Evolutionary conservation across 306 rosid species (phyloP), one percentile per base, ranked within the genome.

Genomic region (Begonia peltatifolia): DNA sequence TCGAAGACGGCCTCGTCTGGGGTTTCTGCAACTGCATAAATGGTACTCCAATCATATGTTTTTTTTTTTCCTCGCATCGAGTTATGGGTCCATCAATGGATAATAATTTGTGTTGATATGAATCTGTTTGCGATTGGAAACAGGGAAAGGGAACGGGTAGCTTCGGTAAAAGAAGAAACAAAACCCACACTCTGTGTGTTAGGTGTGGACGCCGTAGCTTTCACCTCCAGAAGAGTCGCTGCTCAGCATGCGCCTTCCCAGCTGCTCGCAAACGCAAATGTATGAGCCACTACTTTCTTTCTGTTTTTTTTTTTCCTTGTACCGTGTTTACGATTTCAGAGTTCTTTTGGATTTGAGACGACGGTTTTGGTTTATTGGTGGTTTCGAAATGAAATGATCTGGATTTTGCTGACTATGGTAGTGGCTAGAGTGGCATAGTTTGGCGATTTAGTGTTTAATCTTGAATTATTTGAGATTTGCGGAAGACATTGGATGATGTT

Each of bases 161-260:
- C 55, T 90, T 90, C 52, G 97, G 97, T 63, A 90, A 90, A 82
- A 68, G 97, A 60, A 85, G 97, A 79, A 90, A 90, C 87, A 90
- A 90, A 82, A 85, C 97, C 47, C 97, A 90, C 92, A 83, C 94
- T 2, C 94, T 90, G 38, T 90, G 97, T 50, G 82, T 90, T 42
- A 74, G 97, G 76, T 90, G 97, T 67, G 97, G 97, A 55, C 97
- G 97, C 55, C 97, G 95, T 61, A 89, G 97, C 65, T 89, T 89
- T 66, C 97, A 89, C 63, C 79, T 89, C 30, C 97, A 89, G 80
- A 89, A 89, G 84, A 89, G 97, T 68, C 89, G 97, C n/a, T 85
- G 97, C 64, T 14, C 97, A 0, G 97, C 95, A 5, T 89, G 97
- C 55, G 97, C 90, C 9, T 89, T 50, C 63, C 97, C 97, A 0